Percentiles rank a stretch among this genome's conserved stretches.
phyloP scores from a whole-genome alignment of 805 yeast species.

The Metschnikowia similis region DNA sequence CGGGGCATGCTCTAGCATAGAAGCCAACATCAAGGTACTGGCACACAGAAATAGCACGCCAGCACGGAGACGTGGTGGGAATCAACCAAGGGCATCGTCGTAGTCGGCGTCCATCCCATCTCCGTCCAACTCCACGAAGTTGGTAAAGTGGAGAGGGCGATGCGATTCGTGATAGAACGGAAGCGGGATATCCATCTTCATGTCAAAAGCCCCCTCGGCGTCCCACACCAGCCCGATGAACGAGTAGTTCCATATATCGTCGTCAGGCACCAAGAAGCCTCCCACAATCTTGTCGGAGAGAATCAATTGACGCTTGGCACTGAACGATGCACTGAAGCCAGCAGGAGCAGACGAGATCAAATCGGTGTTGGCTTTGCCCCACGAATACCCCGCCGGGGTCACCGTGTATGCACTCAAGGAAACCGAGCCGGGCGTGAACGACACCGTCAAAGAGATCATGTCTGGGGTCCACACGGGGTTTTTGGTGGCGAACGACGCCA shows the following conservation, averaged over 20 bases:
- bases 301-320: conserved; percentile 61
- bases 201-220: conserved; percentile 50
- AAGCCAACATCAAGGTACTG: too few relatives aligned
- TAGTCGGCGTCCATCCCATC: conserved; percentile 60
- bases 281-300: conserved; percentile 76
- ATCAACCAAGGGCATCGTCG: conserved; percentile 42
- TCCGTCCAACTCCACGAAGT: conserved; percentile 64
- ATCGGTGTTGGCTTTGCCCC: conserved; percentile 72
- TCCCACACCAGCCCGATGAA: conserved; percentile 86
- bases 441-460: conserved; percentile 57
- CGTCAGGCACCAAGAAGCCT: conserved; percentile 79
- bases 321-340: conserved; percentile 62
- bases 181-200: conserved; percentile 75
- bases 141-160: conserved; percentile 81
- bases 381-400: conserved; percentile 60
- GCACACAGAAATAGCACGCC: too few relatives aligned
- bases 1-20: too few relatives aligned
- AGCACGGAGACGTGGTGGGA: too few relatives aligned
- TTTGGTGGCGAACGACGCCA: conserved; percentile 39
- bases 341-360: conserved; percentile 51
- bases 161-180: conserved; percentile 83
- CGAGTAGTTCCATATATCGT: conserved; percentile 84
- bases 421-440: conserved; percentile 81
- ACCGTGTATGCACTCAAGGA: conserved; percentile 65
- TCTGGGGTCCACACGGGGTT: conserved; percentile 38